Evolutionary conservation across 2,329 filamentous ascomycete genomes (phyloP).

Genomic region (Rhinocladiella mackenziei): DNA sequence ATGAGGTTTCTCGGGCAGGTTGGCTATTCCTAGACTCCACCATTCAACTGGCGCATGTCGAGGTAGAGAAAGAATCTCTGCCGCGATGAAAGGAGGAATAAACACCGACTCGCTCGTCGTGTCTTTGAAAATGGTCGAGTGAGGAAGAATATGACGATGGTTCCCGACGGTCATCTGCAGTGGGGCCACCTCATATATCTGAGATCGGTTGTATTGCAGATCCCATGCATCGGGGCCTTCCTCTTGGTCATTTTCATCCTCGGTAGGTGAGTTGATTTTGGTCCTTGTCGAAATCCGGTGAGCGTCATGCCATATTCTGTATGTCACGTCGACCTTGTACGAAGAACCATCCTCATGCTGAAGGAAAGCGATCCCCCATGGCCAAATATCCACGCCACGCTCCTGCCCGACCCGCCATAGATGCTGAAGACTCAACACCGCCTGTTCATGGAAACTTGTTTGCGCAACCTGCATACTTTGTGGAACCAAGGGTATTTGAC

Average conservation of each 20-base stretch:
- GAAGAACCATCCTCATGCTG: constrained; percentile 36
- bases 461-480: constrained; percentile 61
- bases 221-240: constrained; percentile 47
- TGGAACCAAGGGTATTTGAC: constrained; percentile 85
- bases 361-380: constrained; percentile 71
- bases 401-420: constrained; percentile 76
- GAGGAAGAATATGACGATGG: constrained; percentile 27
- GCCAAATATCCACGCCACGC: constrained; percentile 70
- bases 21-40: constrained; percentile 62
- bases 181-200: background rate
- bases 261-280: constrained; percentile 7
- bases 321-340: constrained; percentile 37
- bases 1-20: constrained; percentile 39
- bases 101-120: constrained; percentile 22
- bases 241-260: constrained; percentile 44
- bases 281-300: constrained; percentile 29
- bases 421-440: constrained; percentile 77
- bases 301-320: constrained; percentile 45
- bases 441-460: constrained; percentile 52
- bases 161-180: constrained; percentile 15
- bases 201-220: constrained; percentile 51
- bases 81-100: constrained; percentile 67
- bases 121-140: constrained; percentile 24
- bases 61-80: constrained; percentile 73
- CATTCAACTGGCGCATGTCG: constrained; percentile 75